Percentiles rank a stretch among this genome's conserved stretches.
Evolutionary conservation across 345 rosid species (phyloP).

Genomic region (Schrenkiella parvula): DNA sequence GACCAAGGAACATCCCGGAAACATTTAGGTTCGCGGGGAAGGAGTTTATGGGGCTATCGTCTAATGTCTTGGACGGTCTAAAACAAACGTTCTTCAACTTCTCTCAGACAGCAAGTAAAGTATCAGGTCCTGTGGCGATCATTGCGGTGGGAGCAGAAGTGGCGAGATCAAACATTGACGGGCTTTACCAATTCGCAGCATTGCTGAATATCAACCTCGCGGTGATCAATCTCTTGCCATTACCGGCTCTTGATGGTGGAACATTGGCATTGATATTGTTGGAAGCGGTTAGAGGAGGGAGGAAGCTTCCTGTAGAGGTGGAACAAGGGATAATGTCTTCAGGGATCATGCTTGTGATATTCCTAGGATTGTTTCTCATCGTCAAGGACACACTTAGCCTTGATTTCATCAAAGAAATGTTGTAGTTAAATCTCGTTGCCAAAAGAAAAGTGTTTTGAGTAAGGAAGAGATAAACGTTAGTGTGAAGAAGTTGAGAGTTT

Average conservation of each 20-base stretch:
- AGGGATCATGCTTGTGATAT: slow-evolving; percentile 73
- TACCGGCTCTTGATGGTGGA: slow-evolving; percentile 97
- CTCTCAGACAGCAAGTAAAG: slow-evolving; percentile 86
- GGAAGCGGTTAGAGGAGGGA: slow-evolving; percentile 91
- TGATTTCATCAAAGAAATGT: slow-evolving; percentile 73
- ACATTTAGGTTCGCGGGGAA: slow-evolving; percentile 58
- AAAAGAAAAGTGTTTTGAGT: slow-evolving; percentile 7
- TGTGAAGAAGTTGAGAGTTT: slow-evolving; percentile 23
- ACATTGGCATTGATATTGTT: slow-evolving; percentile 78
- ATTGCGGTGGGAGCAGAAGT: slow-evolving; percentile 98
- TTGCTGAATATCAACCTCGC: slow-evolving; percentile 83
- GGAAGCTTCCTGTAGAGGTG: slow-evolving; percentile 80
- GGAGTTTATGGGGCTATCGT: slow-evolving; percentile 77
- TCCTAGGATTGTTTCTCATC: slow-evolving; percentile 78
- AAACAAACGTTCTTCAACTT: slow-evolving; percentile 82
- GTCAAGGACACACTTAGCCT: too few species aligned
- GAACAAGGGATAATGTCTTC: slow-evolving; percentile 96
- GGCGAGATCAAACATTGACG: slow-evolving; percentile 82
- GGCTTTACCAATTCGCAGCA: slow-evolving; percentile 92
- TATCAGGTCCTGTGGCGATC: slow-evolving; percentile 92
- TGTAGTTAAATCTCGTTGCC: slow-evolving; percentile 38
- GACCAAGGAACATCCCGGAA: slow-evolving; percentile 51
- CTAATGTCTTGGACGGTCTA: slow-evolving; percentile 73
- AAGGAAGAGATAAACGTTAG: background rate
- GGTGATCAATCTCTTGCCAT: slow-evolving; percentile 80